Evolutionary conservation across 2,329 filamentous ascomycete genomes (phyloP), one percentile per base, ranked within the genome.

Genomic region (Colletotrichum neosansevieriae): DNA sequence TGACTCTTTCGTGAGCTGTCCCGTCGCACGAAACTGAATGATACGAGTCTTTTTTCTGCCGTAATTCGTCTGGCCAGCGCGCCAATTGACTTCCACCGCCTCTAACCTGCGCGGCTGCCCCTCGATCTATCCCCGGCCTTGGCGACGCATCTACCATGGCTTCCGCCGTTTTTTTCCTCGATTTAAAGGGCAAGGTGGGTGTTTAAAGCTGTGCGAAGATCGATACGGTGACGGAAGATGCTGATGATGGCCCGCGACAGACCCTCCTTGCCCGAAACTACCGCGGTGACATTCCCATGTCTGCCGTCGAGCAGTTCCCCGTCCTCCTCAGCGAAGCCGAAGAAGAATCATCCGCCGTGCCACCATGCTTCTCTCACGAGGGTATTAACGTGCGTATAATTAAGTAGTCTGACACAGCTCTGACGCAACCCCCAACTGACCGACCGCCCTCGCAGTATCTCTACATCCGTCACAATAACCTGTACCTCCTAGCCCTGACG

Each of bases 191-290:
- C 93, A 99, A 99, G 92, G 94, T 97, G 75, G 58, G 73, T 71
- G 56, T 11, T 12, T 4, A 9, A 32, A 58, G 32, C 24, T 38
- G 1, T 38, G 1, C 11, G 10, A 11, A 5, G 17, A n/a, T 4
- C 19, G n/a, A 2, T 21, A 10, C n/a, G 7, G 11, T 17, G 17
- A 21, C 50, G 29, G 38, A 24, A 40, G 53, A 42, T 62, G 59
- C 74, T 76, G 73, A 76, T 72, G 50, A 44, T 57, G 6, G 66
- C 62, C 15, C 24, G 49, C 29, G 62, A 66, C 79, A 97, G 94
- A 98, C 96, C 85, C 94, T 99, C 75, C 88, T 99, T 77, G 96
- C 96, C 81, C 93, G 96, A 78, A 99, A 99, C 85, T 99, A 99
- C 82, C 90, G 96, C 79, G 96, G 96, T 80, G 96, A 99, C 76